Base-by-base conservation (phyloP, 257 asterid genomes). In the Salvia hispanica region DNA sequence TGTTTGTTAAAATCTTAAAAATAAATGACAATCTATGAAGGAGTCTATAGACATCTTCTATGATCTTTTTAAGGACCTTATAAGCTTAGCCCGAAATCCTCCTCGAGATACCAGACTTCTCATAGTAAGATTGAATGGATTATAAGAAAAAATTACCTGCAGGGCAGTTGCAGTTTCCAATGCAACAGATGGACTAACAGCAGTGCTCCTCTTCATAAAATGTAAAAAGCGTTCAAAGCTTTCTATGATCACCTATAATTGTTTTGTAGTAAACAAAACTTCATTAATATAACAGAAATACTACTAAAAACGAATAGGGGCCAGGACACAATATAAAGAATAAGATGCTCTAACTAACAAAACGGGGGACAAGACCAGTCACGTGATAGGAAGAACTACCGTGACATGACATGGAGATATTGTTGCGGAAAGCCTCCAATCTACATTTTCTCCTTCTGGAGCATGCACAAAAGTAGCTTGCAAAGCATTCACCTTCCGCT, bases 351-450 rank as follows among this genome's bases (percentile, higher is more conserved):
- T 34, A 36, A 36, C 31, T 25, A 25, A 40, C 10, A 40, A 40
- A 39, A 40, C 8, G 9, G 9, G 9, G 9, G 33, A 7, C 31
- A 25, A 25, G 31, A 25, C 31, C 31, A 25, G 31, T 25, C 31
- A 25, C 31, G 31, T 25, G 31, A 25, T 21, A 50, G 21, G 74
- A 70, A 61, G 66, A 77, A 72, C 71, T 66, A 88, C 99, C 85
- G 99, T 94, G 77, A 89, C 99, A 79, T 94, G 92, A 69, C 97
- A 94, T 65, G 97, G 95, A 78, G 99, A 88, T 71, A 88, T 94
- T 74, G 87, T 91, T 54, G 99, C 97, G 63, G 95, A 81, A 68
- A 94, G 97, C 84, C 84, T 85, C 99, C 99, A 94, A 82, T 94
- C 97, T 61, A 94, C 85, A 83, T 78, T 86, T 76, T 88, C 99